phyloP scores from a whole-genome alignment of 2,329 filamentous ascomycete genomes.

The Apiospora pterosperma region DNA sequence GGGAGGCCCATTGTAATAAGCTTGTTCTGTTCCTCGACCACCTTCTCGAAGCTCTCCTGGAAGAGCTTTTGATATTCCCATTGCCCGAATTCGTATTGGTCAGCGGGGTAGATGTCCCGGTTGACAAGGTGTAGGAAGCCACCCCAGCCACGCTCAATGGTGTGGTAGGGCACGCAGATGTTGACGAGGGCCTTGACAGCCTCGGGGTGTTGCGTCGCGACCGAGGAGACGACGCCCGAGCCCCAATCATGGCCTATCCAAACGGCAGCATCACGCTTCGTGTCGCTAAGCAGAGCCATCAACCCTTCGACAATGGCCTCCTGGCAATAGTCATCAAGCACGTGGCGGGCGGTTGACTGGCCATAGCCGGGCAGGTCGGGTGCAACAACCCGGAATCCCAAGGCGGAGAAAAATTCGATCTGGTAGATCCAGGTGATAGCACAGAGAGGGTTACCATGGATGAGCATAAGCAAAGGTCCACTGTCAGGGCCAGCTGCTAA shows the following conservation, averaged over 20 bases:
- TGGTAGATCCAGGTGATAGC: conserved; percentile 29
- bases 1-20: background rate
- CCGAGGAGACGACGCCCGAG: conserved; percentile 19
- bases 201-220: conserved; percentile 26
- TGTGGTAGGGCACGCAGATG: conserved; percentile 37
- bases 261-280: conserved; percentile 33
- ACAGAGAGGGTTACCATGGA: conserved; percentile 35
- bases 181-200: conserved; percentile 19
- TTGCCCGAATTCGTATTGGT: conserved; percentile 32
- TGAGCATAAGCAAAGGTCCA: conserved; percentile 28
- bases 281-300: conserved; percentile 27
- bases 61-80: conserved; percentile 29
- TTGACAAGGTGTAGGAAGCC: conserved; percentile 32
- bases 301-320: conserved; percentile 30
- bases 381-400: conserved; percentile 29
- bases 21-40: background rate
- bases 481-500: conserved; percentile 22
- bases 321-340: conserved; percentile 25
- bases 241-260: conserved; percentile 47
- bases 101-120: conserved; percentile 41
- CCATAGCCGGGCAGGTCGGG: conserved; percentile 36
- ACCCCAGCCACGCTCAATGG: conserved; percentile 37
- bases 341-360: conserved; percentile 26
- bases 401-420: conserved; percentile 21
- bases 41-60: conserved; percentile 21